Evolutionary conservation across 2,329 filamentous ascomycete genomes (phyloP).

Genomic region (Stagonosporopsis tanaceti): DNA sequence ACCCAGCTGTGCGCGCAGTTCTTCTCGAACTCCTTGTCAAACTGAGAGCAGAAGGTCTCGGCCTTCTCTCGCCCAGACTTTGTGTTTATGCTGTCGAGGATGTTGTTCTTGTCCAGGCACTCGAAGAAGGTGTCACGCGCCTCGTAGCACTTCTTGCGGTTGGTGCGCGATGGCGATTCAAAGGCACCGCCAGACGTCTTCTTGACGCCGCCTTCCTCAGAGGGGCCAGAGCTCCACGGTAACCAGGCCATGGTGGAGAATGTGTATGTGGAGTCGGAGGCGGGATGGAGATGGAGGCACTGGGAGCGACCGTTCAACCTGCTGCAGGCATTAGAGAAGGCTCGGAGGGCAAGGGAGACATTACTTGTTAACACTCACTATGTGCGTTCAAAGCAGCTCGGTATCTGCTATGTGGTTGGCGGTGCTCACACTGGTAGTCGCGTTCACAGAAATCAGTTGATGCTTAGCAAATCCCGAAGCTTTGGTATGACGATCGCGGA

Average conservation of each 20-base stretch:
- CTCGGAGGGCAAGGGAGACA: no score
- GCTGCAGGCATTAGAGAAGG: slow-evolving; percentile 17
- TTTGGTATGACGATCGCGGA: slow-evolving; percentile 27
- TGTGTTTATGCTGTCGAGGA: slow-evolving; percentile 74
- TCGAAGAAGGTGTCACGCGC: slow-evolving; percentile 86
- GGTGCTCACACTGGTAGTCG: neutral
- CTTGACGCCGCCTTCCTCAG: slow-evolving; percentile 45
- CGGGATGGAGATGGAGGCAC: neutral
- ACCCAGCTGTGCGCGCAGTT: slow-evolving; percentile 94
- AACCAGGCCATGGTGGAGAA: slow-evolving; percentile 62
- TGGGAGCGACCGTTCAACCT: slow-evolving; percentile 4
- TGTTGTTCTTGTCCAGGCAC: slow-evolving; percentile 82
- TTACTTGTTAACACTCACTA: neutral
- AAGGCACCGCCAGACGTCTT: slow-evolving; percentile 62
- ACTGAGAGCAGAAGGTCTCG: slow-evolving; percentile 65
- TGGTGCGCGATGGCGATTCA: slow-evolving; percentile 83
- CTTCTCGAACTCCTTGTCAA: slow-evolving; percentile 75
- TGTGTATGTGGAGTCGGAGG: slow-evolving; percentile 19
- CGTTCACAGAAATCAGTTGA: slow-evolving; percentile 17
- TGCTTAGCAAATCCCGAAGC: slow-evolving; percentile 31
- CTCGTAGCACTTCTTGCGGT: slow-evolving; percentile 87
- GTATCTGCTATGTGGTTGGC: neutral
- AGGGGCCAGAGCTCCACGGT: slow-evolving; percentile 56
- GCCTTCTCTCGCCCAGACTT: slow-evolving; percentile 60
- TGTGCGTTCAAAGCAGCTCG: neutral